Evolutionary conservation across 2,329 filamentous ascomycete genomes (phyloP).

Genomic region (Leptographium flavum): DNA sequence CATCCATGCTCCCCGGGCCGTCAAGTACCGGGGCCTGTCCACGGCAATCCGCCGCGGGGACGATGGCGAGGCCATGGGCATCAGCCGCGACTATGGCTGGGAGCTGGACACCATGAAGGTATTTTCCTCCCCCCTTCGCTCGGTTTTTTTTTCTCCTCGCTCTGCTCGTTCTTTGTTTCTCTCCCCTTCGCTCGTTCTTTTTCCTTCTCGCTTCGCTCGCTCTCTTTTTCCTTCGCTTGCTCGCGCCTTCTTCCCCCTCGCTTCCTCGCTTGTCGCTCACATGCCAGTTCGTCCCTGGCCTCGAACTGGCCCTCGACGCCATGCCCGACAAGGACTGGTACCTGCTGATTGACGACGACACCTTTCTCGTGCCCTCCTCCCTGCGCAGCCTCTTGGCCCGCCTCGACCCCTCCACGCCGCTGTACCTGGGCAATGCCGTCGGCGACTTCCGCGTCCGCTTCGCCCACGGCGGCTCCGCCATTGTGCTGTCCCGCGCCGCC

Average conservation of each 20-base stretch:
- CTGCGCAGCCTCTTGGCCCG: conserved; percentile 32
- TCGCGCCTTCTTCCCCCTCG: not conserved
- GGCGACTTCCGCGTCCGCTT: conserved; percentile 41
- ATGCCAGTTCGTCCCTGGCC: conserved; percentile 35
- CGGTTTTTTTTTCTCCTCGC: not conserved
- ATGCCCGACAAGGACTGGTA: conserved; percentile 45
- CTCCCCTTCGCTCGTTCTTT: too few relatives aligned
- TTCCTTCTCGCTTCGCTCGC: not conserved
- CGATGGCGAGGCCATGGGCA: conserved; percentile 20
- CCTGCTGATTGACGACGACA: conserved; percentile 43
- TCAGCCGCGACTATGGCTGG: conserved; percentile 29
- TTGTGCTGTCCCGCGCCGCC: conserved; percentile 36
- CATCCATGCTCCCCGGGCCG: conserved; percentile 19
- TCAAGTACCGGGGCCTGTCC: conserved; percentile 26
- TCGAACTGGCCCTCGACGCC: conserved; percentile 34
- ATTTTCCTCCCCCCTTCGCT: not conserved
- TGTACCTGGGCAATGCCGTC: conserved; percentile 42
- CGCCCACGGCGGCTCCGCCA: conserved; percentile 40
- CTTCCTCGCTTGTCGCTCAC: not conserved
- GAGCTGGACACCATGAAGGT: conserved; percentile 37
- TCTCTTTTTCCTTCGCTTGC: too few relatives aligned
- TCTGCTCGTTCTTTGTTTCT: too few relatives aligned
- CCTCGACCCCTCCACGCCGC: conserved; percentile 28
- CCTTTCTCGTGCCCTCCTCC: conserved; percentile 35
- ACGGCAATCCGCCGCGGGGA: conserved; percentile 24